phyloP scores from a whole-genome alignment of 805 yeast genomes.

The Teunomyces gatunensis region DNA sequence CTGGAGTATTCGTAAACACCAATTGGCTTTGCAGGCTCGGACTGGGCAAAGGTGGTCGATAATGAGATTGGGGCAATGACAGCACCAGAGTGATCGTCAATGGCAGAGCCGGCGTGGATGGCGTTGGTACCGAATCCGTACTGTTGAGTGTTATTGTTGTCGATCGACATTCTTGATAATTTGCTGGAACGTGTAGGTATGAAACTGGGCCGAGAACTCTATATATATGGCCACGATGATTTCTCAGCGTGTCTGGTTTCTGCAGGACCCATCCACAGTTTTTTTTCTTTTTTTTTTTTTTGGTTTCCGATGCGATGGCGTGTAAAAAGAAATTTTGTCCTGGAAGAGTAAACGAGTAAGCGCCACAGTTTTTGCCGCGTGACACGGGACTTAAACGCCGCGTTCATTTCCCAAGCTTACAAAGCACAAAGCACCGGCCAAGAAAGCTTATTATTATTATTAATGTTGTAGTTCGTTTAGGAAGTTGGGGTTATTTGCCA shows the following conservation, averaged over 20 bases:
- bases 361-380: neutral
- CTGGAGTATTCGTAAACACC: slow-evolving; percentile 83
- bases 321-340: neutral
- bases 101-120: slow-evolving; percentile 76
- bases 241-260: neutral
- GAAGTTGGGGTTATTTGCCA: slow-evolving; percentile 80
- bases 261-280: neutral
- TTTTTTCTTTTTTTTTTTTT: neutral
- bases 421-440: neutral
- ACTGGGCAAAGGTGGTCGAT: slow-evolving; percentile 82
- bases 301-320: neutral
- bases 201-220: neutral
- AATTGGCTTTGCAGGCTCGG: slow-evolving; percentile 71
- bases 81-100: slow-evolving; percentile 76
- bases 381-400: neutral
- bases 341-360: neutral
- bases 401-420: neutral
- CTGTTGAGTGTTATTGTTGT: slow-evolving; percentile 19
- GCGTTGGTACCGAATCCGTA: slow-evolving; percentile 75
- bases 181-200: neutral
- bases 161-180: slow-evolving; percentile 37
- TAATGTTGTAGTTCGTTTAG: slow-evolving; percentile 42
- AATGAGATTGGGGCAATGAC: slow-evolving; percentile 82
- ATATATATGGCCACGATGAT: neutral
- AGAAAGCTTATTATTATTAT: neutral